Conservation (phyloP, 169 alveolate genomes). For the Plasmodium vivax region DNA sequence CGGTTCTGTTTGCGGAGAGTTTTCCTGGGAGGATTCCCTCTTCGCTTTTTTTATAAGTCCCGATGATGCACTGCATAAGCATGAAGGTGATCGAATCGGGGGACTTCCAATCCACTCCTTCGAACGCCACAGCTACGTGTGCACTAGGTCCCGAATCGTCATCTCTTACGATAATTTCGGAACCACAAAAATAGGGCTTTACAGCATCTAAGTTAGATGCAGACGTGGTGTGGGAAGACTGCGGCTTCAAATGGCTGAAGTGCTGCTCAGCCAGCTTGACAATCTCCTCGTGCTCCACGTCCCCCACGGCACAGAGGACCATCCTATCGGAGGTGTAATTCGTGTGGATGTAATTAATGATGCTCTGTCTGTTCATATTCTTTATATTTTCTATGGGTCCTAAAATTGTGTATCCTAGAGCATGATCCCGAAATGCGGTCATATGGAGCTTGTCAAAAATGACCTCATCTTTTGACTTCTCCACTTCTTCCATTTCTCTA, state of each 20-base stretch:
- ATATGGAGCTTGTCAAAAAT: constrained; percentile 91
- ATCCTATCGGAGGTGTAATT: constrained; percentile 94
- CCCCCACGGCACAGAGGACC: constrained; percentile 93
- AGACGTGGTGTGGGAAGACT: not conserved
- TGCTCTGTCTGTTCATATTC: constrained; percentile 89
- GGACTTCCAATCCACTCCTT: constrained; percentile 95
- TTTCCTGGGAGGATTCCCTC: constrained; percentile 88
- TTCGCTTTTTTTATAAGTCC: constrained; percentile 88
- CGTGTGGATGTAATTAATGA: constrained; percentile 89
- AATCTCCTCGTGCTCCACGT: constrained; percentile 89
- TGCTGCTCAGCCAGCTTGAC: constrained; percentile 81
- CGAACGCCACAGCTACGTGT: constrained; percentile 92
- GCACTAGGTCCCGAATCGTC: constrained; percentile 90
- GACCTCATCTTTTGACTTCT: constrained; percentile 93
- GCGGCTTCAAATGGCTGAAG: constrained; percentile 29
- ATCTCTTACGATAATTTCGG: constrained; percentile 81
- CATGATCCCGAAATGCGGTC: constrained; percentile 92
- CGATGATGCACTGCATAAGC: constrained; percentile 94
- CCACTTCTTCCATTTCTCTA: constrained; percentile 96
- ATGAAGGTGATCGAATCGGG: constrained; percentile 94
- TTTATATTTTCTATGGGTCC: constrained; percentile 92
- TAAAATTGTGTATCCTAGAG: constrained; percentile 93
- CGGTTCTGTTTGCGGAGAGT: constrained; percentile 86
- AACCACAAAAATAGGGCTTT: constrained; percentile 86
- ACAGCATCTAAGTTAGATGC: constrained; percentile 41